Base-by-base conservation (phyloP, 2,329 filamentous ascomycete genomes). In the Eutypa lata region DNA sequence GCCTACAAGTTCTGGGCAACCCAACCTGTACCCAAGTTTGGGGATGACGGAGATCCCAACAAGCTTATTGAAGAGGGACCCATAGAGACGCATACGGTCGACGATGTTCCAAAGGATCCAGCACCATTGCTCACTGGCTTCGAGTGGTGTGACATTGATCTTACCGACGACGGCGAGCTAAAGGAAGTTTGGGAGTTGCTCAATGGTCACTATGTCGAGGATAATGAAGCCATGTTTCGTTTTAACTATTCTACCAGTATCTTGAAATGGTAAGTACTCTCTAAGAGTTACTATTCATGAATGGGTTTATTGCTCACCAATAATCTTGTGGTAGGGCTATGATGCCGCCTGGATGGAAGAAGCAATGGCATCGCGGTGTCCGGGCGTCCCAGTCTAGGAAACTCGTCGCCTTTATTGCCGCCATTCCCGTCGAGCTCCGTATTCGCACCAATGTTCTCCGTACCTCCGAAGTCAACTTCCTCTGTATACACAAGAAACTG, bases 1-100 rank as follows among this genome's bases (percentile, higher is more conserved):
- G 90, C 87, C 53, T 97, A 97, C 80, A 97, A 96, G 74, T 99
- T 99, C 76, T 99, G 94, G 94, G 87, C 91, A 71, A 99, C 94
- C 46, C 94, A 99, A 72, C 94, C 94, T 1, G 94, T 99, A 54
- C 89, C 90, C 48, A 87, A 87, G 66, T 96, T 97, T 66, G 87
- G 82, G 64, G 76, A 86, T 69, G 71, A 77, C 54, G 62, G 66
- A 14, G 73, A 77, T 47, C 75, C 81, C 49, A 73, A 77, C 54
- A 75, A 79, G 57, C 68, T 73, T 37, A 65, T 85, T 47, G 77
- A 85, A 57, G 92, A 97, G 64, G 94, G 94, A 0, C 91, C 92
- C 0, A 89, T 99, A 68, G 89, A 87, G 73, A 75, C 86, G 18
- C 89, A 93, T 64, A 87, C 88, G 54, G 81, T 89, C 16, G 90